Evolutionary conservation across 2,329 filamentous ascomycete genomes (phyloP), one percentile per base, ranked within the genome.

Genomic region (Rutstroemia sp.): DNA sequence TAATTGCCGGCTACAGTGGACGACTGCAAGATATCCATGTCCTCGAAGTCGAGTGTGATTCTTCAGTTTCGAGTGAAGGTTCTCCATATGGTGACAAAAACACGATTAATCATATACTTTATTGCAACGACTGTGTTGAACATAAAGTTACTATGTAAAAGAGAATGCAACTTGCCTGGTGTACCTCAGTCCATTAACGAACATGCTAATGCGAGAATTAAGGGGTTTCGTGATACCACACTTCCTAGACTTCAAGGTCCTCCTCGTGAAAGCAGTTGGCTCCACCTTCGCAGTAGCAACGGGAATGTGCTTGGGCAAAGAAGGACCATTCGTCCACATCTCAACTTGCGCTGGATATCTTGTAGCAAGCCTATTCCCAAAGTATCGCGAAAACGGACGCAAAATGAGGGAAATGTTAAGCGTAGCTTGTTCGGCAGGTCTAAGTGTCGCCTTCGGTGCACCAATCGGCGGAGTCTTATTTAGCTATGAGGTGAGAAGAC

Each of bases 321-420:
- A 84, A 73, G 80, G 81, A 0, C 80, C 80, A 0, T 83, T 83
- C 60, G 79, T 84, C 1, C 80, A 83, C 65, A 83, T 83, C 38
- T 79, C 78, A 0, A 80, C 80, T 2, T 82, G 79, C 61, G 75
- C 80, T 0, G 79, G 79, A 7, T 77, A 80, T n/a, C 16, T 42
- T 8, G 39, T 42, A n/a, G 39, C 39, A n/a, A 42, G 39, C 39
- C 16, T 42, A n/a, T 78, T 83, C 45, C 76, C 78, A 0, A 83
- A 82, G 62, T 83, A 83, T 64, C 68, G 71, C n/a, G 71, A 77
- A 8, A 83, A 83, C 64, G 77, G 77, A 8, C 70, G 79, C 42
- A 82, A 82, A 65, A 75, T 82, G 72, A 70, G 80, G 10, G 80
- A 84, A 67, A 75, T 83, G 64, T 71, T 83, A 10, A 78, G 77